Base-by-base conservation (phyloP, 2,329 filamentous ascomycete species). In the Biscogniauxia mediterranea region DNA sequence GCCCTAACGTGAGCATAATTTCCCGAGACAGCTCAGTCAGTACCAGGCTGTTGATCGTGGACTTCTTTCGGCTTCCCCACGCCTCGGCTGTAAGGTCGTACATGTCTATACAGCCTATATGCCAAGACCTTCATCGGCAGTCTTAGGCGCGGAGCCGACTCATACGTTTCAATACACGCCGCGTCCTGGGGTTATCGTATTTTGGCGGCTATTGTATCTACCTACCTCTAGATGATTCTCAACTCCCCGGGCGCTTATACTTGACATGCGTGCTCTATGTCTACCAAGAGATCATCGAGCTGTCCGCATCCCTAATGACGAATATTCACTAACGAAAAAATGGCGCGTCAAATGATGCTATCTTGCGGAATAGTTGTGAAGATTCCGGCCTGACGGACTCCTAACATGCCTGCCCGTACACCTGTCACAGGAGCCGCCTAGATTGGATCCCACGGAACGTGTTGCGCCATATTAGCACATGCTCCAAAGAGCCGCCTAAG, bases 61-160 rank as follows among this genome's bases (percentile, higher is more conserved):
- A 61, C 61, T 64, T 59, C 59, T 58, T 25, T 65, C 61, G 64
- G 62, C 57, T 61, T 54, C 61, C 57, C 38, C 61, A 60, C 60
- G 62, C 56, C 62, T 26, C 60, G 17, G 54, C 55, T 20, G 59
- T 57, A 52, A n/a, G 38, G 38, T 46, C 17, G 38, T 46, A 58
- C 58, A 66, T 58, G 52, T 58, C 53, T 62, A 68, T 68, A 70
- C 69, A 70, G 68, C 61, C 69, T 70, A 69, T 71, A 67, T 68
- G 59, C 63, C 42, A 63, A 54, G 21, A 52, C 54, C 46, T 28
- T 56, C 28, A 51, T 61, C 60, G 60, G 61, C 57, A 62, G 58
- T 65, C 51, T 23, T 61, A 63, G 62, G 66, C 66, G 60, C 68
- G 64, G 64, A 66, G 66, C 58, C 65, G 70, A 70, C 66, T 63